Conservation (phyloP, 1,284 basidiomycete genomes). For the Puccinia coronata region DNA sequence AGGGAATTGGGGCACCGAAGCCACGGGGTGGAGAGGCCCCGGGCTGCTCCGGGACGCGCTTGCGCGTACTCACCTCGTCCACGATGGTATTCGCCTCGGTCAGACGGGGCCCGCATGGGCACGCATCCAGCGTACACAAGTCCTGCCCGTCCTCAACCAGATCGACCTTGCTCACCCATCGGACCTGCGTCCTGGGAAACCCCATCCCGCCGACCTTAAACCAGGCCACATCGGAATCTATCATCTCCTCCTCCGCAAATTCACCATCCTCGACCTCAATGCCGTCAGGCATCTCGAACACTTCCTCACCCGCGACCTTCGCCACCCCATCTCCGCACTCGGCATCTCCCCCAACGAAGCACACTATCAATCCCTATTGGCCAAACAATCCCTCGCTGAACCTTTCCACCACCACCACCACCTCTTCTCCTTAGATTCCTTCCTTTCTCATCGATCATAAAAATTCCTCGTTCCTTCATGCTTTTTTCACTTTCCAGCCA, state of each 20-base stretch:
- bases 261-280: slow-evolving; percentile 35
- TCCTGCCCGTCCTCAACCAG: slow-evolving; percentile 37
- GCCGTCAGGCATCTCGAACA: slow-evolving; percentile 42
- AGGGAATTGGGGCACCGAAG: slow-evolving; percentile 36
- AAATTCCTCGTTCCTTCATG: background rate
- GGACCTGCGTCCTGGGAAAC: slow-evolving; percentile 40
- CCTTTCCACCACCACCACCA: background rate
- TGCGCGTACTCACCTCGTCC: slow-evolving; percentile 17
- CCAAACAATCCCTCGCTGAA: slow-evolving; percentile 17
- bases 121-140: slow-evolving; percentile 8
- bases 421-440: background rate
- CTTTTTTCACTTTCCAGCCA: background rate
- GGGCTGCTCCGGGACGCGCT: slow-evolving; percentile 38
- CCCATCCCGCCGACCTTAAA: slow-evolving; percentile 40
- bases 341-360: slow-evolving; percentile 27
- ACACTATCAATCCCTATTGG: slow-evolving; percentile 15
- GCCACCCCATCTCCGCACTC: slow-evolving; percentile 33
- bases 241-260: slow-evolving; percentile 38
- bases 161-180: slow-evolving; percentile 44
- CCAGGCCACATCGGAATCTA: slow-evolving; percentile 39
- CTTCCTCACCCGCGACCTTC: slow-evolving; percentile 35
- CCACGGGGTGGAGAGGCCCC: slow-evolving; percentile 20
- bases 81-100: slow-evolving; percentile 38
- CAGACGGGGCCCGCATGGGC: slow-evolving; percentile 35
- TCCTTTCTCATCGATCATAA: background rate